Evolutionary conservation across 768 basidiomycete genomes (phyloP).

Genomic region (Grammothele lineata): DNA sequence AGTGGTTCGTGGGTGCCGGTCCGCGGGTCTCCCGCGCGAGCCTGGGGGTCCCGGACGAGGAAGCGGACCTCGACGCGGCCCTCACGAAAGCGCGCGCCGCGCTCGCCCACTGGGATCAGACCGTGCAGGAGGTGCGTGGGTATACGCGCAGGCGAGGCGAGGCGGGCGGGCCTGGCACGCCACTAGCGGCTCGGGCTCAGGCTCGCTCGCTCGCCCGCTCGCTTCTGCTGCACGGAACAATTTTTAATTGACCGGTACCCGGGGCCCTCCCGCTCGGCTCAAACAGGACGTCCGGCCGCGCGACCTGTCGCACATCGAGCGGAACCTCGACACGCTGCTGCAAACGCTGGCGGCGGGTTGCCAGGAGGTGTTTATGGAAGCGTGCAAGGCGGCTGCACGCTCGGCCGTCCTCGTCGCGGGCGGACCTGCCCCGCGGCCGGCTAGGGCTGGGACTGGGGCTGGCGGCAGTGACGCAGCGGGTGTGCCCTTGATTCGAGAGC

Average conservation of each 20-base stretch:
- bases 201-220: no score
- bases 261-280: no score
- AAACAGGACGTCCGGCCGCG: conserved; percentile 43
- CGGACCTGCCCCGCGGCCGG: neutral
- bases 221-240: no score
- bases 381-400: conserved; percentile 59
- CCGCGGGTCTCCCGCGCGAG: conserved; percentile 48
- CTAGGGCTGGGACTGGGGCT: no score
- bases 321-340: conserved; percentile 63
- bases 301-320: conserved; percentile 55
- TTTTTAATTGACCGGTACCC: no score
- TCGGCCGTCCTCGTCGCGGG: conserved; percentile 37
- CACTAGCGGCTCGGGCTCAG: no score
- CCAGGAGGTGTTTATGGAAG: conserved; percentile 56
- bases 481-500: conserved; percentile 44
- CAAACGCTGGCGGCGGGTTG: conserved; percentile 59
- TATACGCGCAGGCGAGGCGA: neutral
- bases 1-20: conserved; percentile 70
- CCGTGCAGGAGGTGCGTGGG: conserved; percentile 20
- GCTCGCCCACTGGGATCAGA: conserved; percentile 22
- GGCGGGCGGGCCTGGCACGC: neutral
- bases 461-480: no score
- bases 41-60: conserved; percentile 40
- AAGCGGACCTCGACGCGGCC: conserved; percentile 9
- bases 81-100: conserved; percentile 10